Percentiles rank a stretch among this genome's conserved stretches.
Evolutionary conservation across 2,329 filamentous ascomycete genomes (phyloP).

Genomic region (Aspergillus ruber): DNA sequence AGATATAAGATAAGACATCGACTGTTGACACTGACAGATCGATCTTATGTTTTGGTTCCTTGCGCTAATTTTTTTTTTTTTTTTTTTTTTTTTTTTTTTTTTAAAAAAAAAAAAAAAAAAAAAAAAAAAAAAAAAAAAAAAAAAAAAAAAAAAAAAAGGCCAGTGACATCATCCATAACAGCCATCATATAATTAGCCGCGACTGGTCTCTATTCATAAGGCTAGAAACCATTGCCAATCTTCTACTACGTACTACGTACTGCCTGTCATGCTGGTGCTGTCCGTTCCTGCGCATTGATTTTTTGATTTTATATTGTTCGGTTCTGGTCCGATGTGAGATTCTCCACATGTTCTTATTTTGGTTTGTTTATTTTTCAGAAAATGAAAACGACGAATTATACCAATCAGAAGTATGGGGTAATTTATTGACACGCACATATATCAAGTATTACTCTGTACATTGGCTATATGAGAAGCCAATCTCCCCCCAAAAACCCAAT

Average conservation of each 20-base stretch:
- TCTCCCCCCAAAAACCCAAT: constrained; percentile 22
- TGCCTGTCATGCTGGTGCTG: not conserved
- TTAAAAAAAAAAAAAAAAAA: not conserved
- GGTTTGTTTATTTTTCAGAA: not conserved
- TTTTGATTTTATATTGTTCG: not conserved
- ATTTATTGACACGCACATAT: too few relatives aligned
- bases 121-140: not conserved
- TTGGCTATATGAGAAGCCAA: constrained; percentile 24
- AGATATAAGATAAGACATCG: not conserved
- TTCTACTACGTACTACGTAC: too few relatives aligned
- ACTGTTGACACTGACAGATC: not conserved
- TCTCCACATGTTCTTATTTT: not conserved
- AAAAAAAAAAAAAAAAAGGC: not conserved
- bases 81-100: not conserved
- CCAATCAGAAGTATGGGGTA: too few relatives aligned
- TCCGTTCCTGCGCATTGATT: too few relatives aligned
- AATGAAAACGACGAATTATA: too few relatives aligned
- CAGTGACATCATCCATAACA: not conserved
- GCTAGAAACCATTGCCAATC: too few relatives aligned
- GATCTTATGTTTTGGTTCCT: not conserved
- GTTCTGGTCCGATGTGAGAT: not conserved
- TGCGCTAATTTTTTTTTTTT: not conserved
- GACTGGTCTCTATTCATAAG: too few relatives aligned
- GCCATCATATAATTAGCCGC: not conserved
- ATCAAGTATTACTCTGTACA: too few relatives aligned